phyloP scores from a whole-genome alignment of 192 early-diverging fungal species.

The Backusella westeae region DNA sequence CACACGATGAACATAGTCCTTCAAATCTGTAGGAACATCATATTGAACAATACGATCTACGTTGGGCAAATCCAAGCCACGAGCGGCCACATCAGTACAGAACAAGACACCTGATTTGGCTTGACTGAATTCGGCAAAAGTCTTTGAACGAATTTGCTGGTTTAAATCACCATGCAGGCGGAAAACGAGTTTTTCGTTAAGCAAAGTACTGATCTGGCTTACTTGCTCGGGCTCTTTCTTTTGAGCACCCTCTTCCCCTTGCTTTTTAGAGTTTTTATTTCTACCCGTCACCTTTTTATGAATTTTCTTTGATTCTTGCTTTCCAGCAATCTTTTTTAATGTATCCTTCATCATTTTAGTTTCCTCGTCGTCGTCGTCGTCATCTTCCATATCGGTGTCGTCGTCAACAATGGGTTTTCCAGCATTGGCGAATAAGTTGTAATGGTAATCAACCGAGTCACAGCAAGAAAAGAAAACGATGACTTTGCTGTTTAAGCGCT shows the following conservation, averaged over 20 bases:
- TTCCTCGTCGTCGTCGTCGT: conserved; percentile 39
- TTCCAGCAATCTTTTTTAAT: conserved; percentile 19
- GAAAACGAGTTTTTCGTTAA: conserved; percentile 72
- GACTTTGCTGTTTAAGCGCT: conserved; percentile 51
- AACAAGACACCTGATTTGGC: conserved; percentile 73
- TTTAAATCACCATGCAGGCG: conserved; percentile 88
- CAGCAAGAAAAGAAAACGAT: conserved; percentile 94
- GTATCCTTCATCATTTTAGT: conserved; percentile 33
- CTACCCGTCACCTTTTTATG: background rate
- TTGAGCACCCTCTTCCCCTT: background rate
- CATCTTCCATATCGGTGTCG: conserved; percentile 39
- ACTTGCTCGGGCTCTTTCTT: conserved; percentile 1
- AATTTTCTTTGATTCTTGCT: conserved; percentile 13
- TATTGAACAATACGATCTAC: conserved; percentile 92
- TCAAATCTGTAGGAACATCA: conserved; percentile 91
- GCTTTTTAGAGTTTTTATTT: conserved; percentile 6
- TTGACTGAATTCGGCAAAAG: conserved; percentile 70
- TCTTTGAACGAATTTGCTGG: conserved; percentile 75
- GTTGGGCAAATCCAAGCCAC: conserved; percentile 96
- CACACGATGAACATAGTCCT: conserved; percentile 96
- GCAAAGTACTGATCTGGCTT: conserved; percentile 47
- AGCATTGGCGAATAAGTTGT: conserved; percentile 74
- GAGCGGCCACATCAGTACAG: conserved; percentile 96
- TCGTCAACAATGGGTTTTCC: conserved; percentile 40
- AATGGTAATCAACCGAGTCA: conserved; percentile 95